Conservation (phyloP, 352 stramenopile species). For the Phytophthora boehmeriae region DNA sequence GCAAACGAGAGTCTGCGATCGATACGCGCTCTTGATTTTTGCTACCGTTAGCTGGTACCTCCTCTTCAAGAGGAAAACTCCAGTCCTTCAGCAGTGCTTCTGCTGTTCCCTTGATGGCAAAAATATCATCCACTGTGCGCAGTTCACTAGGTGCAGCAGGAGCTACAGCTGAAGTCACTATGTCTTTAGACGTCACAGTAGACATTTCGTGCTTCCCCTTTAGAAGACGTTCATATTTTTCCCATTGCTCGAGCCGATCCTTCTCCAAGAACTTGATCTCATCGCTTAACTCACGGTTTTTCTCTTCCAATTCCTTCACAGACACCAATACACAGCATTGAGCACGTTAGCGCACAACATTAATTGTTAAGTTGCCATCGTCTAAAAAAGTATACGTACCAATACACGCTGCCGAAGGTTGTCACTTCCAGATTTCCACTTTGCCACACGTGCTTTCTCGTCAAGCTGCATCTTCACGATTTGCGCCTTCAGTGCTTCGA, state of each 20-base stretch:
- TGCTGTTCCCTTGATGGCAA: slow-evolving; percentile 45
- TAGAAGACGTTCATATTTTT: slow-evolving; percentile 60
- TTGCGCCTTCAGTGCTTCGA: slow-evolving; percentile 81
- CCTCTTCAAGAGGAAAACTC: slow-evolving; percentile 18
- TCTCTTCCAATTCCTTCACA: slow-evolving; percentile 74
- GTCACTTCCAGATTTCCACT: slow-evolving; percentile 74
- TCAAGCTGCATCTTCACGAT: slow-evolving; percentile 86
- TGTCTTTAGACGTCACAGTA: slow-evolving; percentile 3
- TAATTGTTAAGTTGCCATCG: slow-evolving; percentile 1
- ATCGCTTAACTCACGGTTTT: slow-evolving; percentile 71
- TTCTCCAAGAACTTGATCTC: slow-evolving; percentile 84
- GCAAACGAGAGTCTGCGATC: slow-evolving; percentile 2
- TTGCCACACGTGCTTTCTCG: slow-evolving; percentile 51
- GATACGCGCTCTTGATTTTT: slow-evolving; percentile 5
- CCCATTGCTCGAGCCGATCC: slow-evolving; percentile 78
- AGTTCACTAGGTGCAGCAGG: slow-evolving; percentile 19
- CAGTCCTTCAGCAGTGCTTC: slow-evolving; percentile 47
- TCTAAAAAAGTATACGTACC: slow-evolving; percentile 35
- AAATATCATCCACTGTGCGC: slow-evolving; percentile 43
- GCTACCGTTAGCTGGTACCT: neutral
- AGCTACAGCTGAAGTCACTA: slow-evolving; percentile 1
- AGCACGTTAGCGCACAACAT: neutral
- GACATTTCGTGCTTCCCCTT: slow-evolving; percentile 49
- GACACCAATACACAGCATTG: neutral
- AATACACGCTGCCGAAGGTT: slow-evolving; percentile 66